These are phyloP conservation scores for Moricandia moricandioides DNA, from an alignment of 345 rosid species.

Conservation along the genomic window DNA sequence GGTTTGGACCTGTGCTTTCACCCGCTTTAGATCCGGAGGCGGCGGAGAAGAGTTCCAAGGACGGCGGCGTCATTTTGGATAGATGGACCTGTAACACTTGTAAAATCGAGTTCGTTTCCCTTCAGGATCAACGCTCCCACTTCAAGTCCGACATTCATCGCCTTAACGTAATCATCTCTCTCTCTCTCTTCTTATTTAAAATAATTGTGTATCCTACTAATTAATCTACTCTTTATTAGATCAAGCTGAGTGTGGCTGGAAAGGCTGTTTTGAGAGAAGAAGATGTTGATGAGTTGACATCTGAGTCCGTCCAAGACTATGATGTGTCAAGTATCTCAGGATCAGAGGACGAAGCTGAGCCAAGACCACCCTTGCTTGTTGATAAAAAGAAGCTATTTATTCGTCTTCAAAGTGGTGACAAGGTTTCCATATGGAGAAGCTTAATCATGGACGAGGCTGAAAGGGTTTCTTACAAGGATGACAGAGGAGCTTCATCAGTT, in stretches of 20 bases:
- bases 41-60: slow-evolving; percentile 37
- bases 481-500: slow-evolving; percentile 27
- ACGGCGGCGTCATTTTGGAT: slow-evolving; percentile 36
- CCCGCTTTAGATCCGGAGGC: slow-evolving; percentile 28
- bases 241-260: slow-evolving; percentile 81
- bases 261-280: slow-evolving; percentile 73
- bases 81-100: slow-evolving; percentile 95
- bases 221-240: slow-evolving; percentile 36
- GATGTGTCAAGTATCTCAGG: slow-evolving; percentile 95
- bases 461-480: slow-evolving; percentile 44
- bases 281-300: slow-evolving; percentile 74
- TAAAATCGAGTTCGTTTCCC: slow-evolving; percentile 75
- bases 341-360: slow-evolving; percentile 85
- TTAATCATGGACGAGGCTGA: slow-evolving; percentile 65
- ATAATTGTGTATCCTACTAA: background rate
- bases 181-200: background rate
- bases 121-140: slow-evolving; percentile 81
- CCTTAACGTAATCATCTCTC: slow-evolving; percentile 49
- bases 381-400: slow-evolving; percentile 62
- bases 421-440: slow-evolving; percentile 74
- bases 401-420: slow-evolving; percentile 64
- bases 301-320: slow-evolving; percentile 67
- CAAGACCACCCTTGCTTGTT: slow-evolving; percentile 28
- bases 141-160: slow-evolving; percentile 93
- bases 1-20: slow-evolving; percentile 27